Evolutionary conservation across 73 alveolate genomes (phyloP), one percentile per base, ranked within the genome.

Genomic region (Paramecium caudatum): DNA sequence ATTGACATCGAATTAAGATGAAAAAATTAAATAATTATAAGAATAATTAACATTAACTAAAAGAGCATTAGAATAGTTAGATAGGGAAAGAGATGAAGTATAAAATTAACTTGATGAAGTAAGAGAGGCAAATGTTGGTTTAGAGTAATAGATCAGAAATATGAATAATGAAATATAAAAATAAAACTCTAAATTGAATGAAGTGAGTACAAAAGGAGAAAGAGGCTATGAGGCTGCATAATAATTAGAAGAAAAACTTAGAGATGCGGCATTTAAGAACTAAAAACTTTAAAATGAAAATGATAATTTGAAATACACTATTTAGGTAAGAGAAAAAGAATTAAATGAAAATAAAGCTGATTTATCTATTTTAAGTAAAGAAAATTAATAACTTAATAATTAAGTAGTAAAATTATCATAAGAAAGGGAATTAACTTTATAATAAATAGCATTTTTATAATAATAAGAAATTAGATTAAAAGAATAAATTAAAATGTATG

Each of bases 21-120:
- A 86, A 23, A n/a, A 86, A 63, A 46, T 62, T 19, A 39, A 10
- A 15, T 39, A 62, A 7, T 34, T 19, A 3, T 32, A 21, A 3
- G 55, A 63, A 19, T 39, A 86, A 86, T 34, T 36, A 19, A 39
- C 34, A 0, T 3, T 17, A 41, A 39, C 62, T 15, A 45, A 63
- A 25, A 78, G 80, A 13, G 30, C 88, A 15, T 30, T 86, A 10
- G 93, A 62, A 27, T 37, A 70, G n/a, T 62, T 86, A 34, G 93
- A 86, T 62, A 5, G 15, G 13, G 93, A 86, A 63, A 63, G 93
- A 86, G 93, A 86, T 86, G 93, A 86, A 86, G 68, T 86, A 5
- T 78, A 86, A 86, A 78, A 86, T 37, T 23, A 63, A 63, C 55
- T 86, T 3, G 93, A 86, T 65, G 62, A 86, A 50, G 47, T 36